These are phyloP conservation scores for Termitomyces eurrhizus DNA, from an alignment of 768 basidiomycete species.

Conservation along the genomic window DNA sequence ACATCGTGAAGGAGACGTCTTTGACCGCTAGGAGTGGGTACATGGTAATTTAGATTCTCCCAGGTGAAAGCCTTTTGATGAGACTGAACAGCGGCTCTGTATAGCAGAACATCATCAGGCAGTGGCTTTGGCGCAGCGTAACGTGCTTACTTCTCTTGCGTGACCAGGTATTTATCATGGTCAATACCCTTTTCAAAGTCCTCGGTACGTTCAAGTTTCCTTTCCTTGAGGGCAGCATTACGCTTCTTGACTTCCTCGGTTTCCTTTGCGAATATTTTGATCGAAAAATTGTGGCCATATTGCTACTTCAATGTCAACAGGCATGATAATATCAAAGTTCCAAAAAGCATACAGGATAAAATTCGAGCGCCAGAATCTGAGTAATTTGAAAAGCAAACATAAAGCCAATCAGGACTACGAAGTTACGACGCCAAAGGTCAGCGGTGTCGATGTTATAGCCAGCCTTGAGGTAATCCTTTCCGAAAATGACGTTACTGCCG, in stretches of 20 bases:
- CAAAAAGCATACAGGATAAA: conserved; percentile 46
- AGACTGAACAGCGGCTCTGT: conserved; percentile 14
- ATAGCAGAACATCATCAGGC: background rate
- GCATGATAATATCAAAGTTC: background rate
- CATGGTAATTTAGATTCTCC: conserved; percentile 73
- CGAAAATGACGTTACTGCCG: conserved; percentile 54
- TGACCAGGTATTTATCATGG: conserved; percentile 3
- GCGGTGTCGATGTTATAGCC: conserved; percentile 44
- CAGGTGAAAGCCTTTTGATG: conserved; percentile 71
- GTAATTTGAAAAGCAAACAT: conserved; percentile 65
- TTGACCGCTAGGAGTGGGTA: conserved; percentile 61
- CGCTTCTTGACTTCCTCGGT: conserved; percentile 47
- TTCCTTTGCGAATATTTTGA: conserved; percentile 62
- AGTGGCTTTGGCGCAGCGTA: background rate
- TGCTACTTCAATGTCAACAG: conserved; percentile 28
- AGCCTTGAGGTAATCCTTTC: conserved; percentile 57
- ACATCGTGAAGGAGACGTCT: conserved; percentile 69
- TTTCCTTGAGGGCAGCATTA: conserved; percentile 49
- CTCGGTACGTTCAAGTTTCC: conserved; percentile 40
- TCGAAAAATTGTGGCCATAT: conserved; percentile 44
- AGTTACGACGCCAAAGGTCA: conserved; percentile 65
- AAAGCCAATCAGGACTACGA: conserved; percentile 69
- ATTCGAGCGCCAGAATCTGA: conserved; percentile 66
- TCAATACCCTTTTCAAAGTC: conserved; percentile 22
- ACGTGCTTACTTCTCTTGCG: conserved; percentile 10